Evolutionary conservation across 2,329 filamentous ascomycete species (phyloP).

Genomic region (Monilinia laxa): DNA sequence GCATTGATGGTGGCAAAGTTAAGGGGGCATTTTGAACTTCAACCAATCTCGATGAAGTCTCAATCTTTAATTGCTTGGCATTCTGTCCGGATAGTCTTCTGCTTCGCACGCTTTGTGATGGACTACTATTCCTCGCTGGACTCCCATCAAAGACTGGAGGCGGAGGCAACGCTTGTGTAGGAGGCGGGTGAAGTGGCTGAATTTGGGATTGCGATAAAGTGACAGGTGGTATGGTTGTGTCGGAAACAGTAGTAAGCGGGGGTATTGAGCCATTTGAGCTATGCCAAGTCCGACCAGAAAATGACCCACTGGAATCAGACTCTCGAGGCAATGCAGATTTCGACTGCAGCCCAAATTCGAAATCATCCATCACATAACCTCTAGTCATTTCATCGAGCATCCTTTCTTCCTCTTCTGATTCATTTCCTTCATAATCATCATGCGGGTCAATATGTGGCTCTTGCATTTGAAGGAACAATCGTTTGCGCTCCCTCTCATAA

Average conservation of each 20-base stretch:
- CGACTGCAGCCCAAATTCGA: slow-evolving; percentile 68
- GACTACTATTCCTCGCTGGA: slow-evolving; percentile 37
- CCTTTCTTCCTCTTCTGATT: slow-evolving; percentile 70
- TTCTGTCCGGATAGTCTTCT: slow-evolving; percentile 80
- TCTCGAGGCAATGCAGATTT: slow-evolving; percentile 71
- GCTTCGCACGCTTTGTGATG: slow-evolving; percentile 60
- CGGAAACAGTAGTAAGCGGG: slow-evolving; percentile 69
- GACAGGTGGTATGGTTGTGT: slow-evolving; percentile 44
- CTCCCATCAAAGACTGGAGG: slow-evolving; percentile 41
- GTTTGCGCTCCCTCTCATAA: slow-evolving; percentile 57
- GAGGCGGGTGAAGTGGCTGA: slow-evolving; percentile 44
- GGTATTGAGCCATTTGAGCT: slow-evolving; percentile 75
- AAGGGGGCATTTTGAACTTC: slow-evolving; percentile 27
- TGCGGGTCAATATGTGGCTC: slow-evolving; percentile 45
- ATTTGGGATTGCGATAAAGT: slow-evolving; percentile 34
- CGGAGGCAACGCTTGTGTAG: slow-evolving; percentile 39
- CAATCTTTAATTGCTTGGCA: slow-evolving; percentile 81
- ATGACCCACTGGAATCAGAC: slow-evolving; percentile 72
- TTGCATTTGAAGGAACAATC: slow-evolving; percentile 35
- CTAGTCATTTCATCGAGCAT: slow-evolving; percentile 85
- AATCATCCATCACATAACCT: slow-evolving; percentile 79
- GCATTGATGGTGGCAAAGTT: slow-evolving; percentile 35
- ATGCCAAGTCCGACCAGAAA: slow-evolving; percentile 77
- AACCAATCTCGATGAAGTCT: slow-evolving; percentile 54
- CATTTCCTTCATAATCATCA: slow-evolving; percentile 62